Conservation (phyloP, 2,329 filamentous ascomycete genomes). For the Trichoderma atrobrunneum region DNA sequence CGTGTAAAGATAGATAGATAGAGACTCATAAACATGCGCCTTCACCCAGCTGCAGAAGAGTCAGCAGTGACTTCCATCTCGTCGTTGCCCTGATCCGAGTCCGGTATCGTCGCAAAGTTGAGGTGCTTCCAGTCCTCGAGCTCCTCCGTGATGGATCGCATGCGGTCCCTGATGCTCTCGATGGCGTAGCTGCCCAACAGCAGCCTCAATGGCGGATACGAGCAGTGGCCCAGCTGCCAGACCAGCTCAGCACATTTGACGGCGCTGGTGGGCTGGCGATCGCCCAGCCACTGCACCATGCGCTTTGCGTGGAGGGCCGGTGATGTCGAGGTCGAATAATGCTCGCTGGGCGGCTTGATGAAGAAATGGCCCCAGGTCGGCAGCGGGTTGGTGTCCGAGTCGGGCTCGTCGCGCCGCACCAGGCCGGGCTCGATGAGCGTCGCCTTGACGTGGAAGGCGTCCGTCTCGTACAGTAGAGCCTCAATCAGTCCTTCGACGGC, state of each 20-base stretch:
- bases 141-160: conserved; percentile 91
- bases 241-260: conserved; percentile 91
- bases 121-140: conserved; percentile 90
- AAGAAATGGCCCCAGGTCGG: conserved; percentile 90
- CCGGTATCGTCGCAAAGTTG: conserved; percentile 54
- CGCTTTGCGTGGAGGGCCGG: conserved; percentile 85
- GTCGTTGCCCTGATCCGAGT: conserved; percentile 5
- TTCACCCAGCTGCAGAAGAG: neutral
- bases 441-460: conserved; percentile 86
- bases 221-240: conserved; percentile 92
- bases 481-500: conserved; percentile 94
- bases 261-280: conserved; percentile 87
- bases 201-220: conserved; percentile 83
- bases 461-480: conserved; percentile 94
- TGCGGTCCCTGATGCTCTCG: conserved; percentile 86
- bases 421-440: conserved; percentile 91
- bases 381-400: conserved; percentile 53
- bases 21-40: neutral
- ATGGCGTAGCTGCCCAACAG: conserved; percentile 93
- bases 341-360: conserved; percentile 79
- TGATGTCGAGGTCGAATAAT: conserved; percentile 73
- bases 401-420: conserved; percentile 79
- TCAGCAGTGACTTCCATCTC: neutral
- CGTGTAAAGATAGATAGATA: neutral
- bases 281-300: conserved; percentile 92